Evolutionary conservation across 768 basidiomycete species (phyloP).

Genomic region (Postia placenta): DNA sequence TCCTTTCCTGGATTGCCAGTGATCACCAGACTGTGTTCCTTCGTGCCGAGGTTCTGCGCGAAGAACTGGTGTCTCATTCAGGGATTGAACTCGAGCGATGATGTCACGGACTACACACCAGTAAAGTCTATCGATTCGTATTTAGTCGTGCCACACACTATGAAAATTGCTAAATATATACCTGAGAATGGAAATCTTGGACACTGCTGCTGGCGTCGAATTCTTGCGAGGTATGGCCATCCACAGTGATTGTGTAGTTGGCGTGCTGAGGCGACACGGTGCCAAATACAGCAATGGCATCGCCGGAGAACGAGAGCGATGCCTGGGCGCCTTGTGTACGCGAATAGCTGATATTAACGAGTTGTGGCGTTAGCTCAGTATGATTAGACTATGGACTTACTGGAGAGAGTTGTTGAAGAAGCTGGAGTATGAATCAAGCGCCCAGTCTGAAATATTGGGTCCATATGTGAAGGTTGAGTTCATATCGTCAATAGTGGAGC

Average conservation of each 20-base stretch:
- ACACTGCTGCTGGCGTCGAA: slow-evolving; percentile 32
- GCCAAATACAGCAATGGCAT: slow-evolving; percentile 50
- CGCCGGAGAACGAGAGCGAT: slow-evolving; percentile 40
- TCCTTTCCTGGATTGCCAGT: not conserved
- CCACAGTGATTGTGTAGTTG: slow-evolving; percentile 38
- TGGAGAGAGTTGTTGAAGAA: slow-evolving; percentile 38
- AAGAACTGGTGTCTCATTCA: slow-evolving; percentile 1
- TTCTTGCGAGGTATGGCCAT: slow-evolving; percentile 28
- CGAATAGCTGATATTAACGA: slow-evolving; percentile 34
- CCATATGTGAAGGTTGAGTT: slow-evolving; percentile 32
- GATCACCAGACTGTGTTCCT: slow-evolving; percentile 1
- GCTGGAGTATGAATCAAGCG: slow-evolving; percentile 18
- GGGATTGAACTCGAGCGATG: not conserved
- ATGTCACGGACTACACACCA: not conserved
- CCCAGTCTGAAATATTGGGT: slow-evolving; percentile 34
- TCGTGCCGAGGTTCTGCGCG: not conserved
- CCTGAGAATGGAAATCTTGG: slow-evolving; percentile 27
- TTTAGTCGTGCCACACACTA: not conserved
- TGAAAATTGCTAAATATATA: slow-evolving; percentile 10
- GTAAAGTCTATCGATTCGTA: not conserved
- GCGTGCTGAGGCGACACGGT: slow-evolving; percentile 47
- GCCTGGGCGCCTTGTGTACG: slow-evolving; percentile 33
- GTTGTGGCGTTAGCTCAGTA: not conserved
- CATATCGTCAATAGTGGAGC: slow-evolving; percentile 36
- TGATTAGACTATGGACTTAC: slow-evolving; percentile 25